Percentiles rank a stretch among this genome's conserved stretches.
These are phyloP conservation scores for Sporothrix inflata DNA, from an alignment of 2,329 filamentous ascomycete species.

Conservation along the genomic window DNA sequence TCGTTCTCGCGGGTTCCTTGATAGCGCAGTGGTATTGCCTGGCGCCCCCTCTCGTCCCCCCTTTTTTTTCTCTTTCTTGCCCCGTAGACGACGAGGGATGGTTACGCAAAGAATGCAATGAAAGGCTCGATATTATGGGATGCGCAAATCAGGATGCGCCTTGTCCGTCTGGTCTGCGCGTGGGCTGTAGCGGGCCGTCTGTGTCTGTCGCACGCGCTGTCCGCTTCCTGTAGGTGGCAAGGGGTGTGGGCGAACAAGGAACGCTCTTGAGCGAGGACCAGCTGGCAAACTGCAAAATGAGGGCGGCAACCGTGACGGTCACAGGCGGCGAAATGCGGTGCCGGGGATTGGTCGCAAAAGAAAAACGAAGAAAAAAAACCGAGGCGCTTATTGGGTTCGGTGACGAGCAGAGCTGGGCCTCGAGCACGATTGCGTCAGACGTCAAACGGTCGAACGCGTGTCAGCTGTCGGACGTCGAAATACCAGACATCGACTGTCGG, in stretches of 20 bases:
- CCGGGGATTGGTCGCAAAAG: neutral
- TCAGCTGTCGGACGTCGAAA: conserved; percentile 2
- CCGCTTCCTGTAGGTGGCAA: conserved; percentile 7
- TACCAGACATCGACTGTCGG: neutral
- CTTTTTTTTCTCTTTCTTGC: neutral
- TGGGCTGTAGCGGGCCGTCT: conserved; percentile 8
- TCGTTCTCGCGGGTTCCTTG: neutral
- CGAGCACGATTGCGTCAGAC: conserved; percentile 14
- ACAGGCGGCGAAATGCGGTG: neutral
- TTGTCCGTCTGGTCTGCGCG: conserved; percentile 13
- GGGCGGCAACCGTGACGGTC: neutral
- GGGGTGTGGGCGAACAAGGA: neutral
- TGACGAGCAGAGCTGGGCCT: neutral
- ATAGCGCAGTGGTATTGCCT: neutral
- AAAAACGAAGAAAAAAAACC: neutral
- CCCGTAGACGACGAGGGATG: conserved; percentile 13
- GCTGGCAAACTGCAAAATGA: neutral
- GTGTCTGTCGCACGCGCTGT: conserved; percentile 18
- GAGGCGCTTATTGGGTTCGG: conserved; percentile 15
- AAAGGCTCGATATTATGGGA: neutral
- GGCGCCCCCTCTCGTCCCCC: neutral
- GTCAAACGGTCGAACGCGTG: neutral
- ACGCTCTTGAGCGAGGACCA: neutral
- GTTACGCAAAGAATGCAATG: conserved; percentile 22
- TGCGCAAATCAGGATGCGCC: conserved; percentile 23